Percentiles rank a stretch among this genome's conserved stretches.
phyloP scores from a whole-genome alignment of 768 basidiomycete species.

The Chalciporus sphaerocephalus region DNA sequence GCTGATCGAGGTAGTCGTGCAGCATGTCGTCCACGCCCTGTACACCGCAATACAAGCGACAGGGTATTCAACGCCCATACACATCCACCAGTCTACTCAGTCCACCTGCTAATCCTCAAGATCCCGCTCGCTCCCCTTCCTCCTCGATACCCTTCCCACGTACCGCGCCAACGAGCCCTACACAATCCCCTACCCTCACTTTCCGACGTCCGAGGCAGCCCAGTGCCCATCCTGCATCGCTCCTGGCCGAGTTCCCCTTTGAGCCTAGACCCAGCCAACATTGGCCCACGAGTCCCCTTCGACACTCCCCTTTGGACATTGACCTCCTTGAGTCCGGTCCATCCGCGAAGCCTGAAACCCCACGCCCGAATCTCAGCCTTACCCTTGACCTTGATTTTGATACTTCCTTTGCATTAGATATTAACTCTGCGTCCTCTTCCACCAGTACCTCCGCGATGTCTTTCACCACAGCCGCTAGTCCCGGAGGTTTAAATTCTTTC shows the following conservation, averaged over 20 bases:
- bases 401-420: constrained; percentile 14
- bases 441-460: constrained; percentile 13
- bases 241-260: constrained; percentile 10
- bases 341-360: constrained; percentile 1
- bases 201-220: constrained; percentile 7
- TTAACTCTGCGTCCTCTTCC: constrained; percentile 16
- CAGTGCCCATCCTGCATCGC: constrained; percentile 9
- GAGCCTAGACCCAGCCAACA: constrained; percentile 15
- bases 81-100: constrained; percentile 2
- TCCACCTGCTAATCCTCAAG: background rate
- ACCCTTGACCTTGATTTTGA: constrained; percentile 24
- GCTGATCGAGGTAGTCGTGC: constrained; percentile 16
- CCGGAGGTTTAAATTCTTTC: constrained; percentile 8
- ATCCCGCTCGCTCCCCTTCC: constrained; percentile 8
- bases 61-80: background rate
- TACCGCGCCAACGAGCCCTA: constrained; percentile 1
- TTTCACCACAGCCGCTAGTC: constrained; percentile 16
- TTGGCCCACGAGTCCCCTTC: background rate
- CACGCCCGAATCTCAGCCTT: constrained; percentile 6
- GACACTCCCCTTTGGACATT: constrained; percentile 10
- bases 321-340: constrained; percentile 9
- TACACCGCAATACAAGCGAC: constrained; percentile 18
- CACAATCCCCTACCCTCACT: background rate
- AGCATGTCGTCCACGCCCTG: constrained; percentile 31
- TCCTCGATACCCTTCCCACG: constrained; percentile 21